Evolutionary conservation across 1,139 yeast genomes (phyloP).

Genomic region (Nakaseomyces nivariensis): DNA sequence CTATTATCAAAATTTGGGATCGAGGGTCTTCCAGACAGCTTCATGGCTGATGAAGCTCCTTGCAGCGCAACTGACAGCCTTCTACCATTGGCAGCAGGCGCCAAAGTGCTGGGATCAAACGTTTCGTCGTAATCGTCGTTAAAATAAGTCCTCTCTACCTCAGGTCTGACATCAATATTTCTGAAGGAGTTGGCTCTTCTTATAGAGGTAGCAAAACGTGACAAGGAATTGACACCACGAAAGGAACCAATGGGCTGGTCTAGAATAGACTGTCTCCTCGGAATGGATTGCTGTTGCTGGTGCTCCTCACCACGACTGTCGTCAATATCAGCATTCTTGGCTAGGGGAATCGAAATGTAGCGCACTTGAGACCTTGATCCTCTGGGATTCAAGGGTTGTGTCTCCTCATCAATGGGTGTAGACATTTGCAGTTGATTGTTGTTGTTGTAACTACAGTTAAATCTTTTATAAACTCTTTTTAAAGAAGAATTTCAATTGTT

Average conservation of each 20-base stretch:
- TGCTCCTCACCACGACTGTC: neutral
- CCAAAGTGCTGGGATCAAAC: slow-evolving; percentile 63
- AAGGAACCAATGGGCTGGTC: slow-evolving; percentile 34
- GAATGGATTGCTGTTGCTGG: slow-evolving; percentile 6
- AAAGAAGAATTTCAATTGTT: too few relatives aligned
- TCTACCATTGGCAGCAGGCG: slow-evolving; percentile 56
- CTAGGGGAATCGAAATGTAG: slow-evolving; percentile 28
- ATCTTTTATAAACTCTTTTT: too few relatives aligned
- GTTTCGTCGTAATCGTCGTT: slow-evolving; percentile 46
- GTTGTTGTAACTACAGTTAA: too few relatives aligned
- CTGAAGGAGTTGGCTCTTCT: slow-evolving; percentile 67
- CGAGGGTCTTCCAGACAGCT: slow-evolving; percentile 19
- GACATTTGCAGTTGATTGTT: neutral
- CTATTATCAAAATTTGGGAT: slow-evolving; percentile 18
- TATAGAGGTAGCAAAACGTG: slow-evolving; percentile 70
- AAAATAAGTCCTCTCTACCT: slow-evolving; percentile 39
- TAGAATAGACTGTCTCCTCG: slow-evolving; percentile 26
- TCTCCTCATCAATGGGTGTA: neutral
- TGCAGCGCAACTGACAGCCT: slow-evolving; percentile 45
- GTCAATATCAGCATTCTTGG: slow-evolving; percentile 13
- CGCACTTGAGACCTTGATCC: slow-evolving; percentile 16
- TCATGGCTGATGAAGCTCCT: slow-evolving; percentile 8
- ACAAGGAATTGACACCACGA: slow-evolving; percentile 57
- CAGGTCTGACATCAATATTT: slow-evolving; percentile 40
- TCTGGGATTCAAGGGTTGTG: slow-evolving; percentile 3